phyloP scores from a whole-genome alignment of 2,329 filamentous ascomycete genomes.

The Alternaria triticimaculans region DNA sequence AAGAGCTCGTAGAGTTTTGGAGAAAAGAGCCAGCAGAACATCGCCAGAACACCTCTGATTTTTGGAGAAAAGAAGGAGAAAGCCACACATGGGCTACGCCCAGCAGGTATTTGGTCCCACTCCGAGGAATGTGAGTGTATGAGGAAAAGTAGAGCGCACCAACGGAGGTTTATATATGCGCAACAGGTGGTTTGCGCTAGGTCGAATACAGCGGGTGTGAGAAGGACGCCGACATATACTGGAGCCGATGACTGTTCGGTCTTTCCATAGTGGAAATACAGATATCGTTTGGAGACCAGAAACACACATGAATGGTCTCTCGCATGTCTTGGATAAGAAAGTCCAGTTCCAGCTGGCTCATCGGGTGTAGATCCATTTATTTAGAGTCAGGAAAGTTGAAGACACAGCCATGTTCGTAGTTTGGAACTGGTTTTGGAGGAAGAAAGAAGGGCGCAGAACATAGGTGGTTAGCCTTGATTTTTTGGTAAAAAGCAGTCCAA shows the following conservation, averaged over 20 bases:
- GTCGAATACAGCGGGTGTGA: not conserved
- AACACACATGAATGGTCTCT: not conserved
- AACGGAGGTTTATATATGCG: not conserved
- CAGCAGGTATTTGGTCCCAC: no score
- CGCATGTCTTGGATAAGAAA: no score
- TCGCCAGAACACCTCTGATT: no score
- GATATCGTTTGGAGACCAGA: not conserved
- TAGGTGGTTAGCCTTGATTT: no score
- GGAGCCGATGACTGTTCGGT: rapidly evolving
- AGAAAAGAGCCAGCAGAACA: not conserved
- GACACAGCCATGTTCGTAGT: not conserved
- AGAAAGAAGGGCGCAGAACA: not conserved
- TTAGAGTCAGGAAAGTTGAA: not conserved
- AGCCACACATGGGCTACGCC: not conserved
- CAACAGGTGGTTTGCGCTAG: not conserved
- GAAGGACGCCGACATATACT: not conserved
- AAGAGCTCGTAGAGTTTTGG: not conserved
- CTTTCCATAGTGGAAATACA: not conserved
- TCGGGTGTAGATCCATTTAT: not conserved
- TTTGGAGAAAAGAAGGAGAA: not conserved
- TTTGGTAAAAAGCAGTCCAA: not conserved
- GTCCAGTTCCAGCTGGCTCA: not conserved
- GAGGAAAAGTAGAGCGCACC: not conserved
- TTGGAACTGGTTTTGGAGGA: not conserved
- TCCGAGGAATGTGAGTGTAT: not conserved